Evolutionary conservation across 352 stramenopile species (phyloP).

Genomic region (Blastocystis sp.): DNA sequence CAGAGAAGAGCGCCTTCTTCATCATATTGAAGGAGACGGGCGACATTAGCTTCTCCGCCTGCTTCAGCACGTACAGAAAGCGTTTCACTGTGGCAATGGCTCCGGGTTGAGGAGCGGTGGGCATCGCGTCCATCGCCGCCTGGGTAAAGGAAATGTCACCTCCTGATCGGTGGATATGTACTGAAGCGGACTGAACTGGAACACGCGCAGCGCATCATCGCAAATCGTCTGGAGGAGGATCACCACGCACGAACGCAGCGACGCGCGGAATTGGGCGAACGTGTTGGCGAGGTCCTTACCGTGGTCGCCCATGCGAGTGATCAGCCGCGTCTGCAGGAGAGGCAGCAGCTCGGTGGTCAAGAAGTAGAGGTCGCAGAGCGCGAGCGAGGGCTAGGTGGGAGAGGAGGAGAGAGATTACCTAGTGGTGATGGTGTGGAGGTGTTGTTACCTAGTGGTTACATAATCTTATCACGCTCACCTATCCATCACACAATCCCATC

Average conservation of each 20-base stretch:
- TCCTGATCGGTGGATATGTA: conserved; percentile 1
- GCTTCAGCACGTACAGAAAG: conserved; percentile 28
- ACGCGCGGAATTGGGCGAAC: neutral
- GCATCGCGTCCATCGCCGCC: neutral
- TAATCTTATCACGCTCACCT: too few relatives aligned
- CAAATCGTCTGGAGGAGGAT: neutral
- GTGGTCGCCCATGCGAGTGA: neutral
- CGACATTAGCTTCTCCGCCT: conserved; percentile 42
- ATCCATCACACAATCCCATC: too few relatives aligned
- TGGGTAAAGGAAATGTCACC: neutral
- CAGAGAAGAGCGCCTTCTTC: conserved; percentile 46
- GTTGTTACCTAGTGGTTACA: too few relatives aligned
- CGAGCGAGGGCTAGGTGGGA: neutral
- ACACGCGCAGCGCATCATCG: neutral
- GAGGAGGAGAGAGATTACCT: neutral
- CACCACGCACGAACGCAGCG: neutral
- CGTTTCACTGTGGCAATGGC: conserved; percentile 13
- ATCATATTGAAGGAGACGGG: conserved; percentile 43
- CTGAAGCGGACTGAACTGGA: neutral
- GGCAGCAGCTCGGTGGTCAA: neutral
- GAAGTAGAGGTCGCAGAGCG: conserved; percentile 31
- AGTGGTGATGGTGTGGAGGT: too few relatives aligned
- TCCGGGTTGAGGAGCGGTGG: neutral
- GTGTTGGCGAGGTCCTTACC: neutral
- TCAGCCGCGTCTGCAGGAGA: neutral